Percentiles rank a stretch among this genome's conserved stretches.
These are phyloP conservation scores for Neospermospora avenae DNA, from an alignment of 2,329 filamentous ascomycete species.

Conservation along the genomic window DNA sequence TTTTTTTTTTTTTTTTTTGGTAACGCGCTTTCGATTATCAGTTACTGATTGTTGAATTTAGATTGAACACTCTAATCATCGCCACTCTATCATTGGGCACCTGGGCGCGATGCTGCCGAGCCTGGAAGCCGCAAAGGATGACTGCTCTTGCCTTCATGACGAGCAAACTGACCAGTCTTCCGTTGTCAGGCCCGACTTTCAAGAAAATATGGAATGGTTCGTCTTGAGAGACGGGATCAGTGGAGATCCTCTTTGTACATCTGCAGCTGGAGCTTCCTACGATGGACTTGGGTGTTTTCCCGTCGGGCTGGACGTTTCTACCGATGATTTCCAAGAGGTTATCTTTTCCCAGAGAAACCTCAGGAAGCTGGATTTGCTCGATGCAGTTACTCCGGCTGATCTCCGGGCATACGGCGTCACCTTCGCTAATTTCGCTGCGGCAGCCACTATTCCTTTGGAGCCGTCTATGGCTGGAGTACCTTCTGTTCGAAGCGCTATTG, in stretches of 20 bases:
- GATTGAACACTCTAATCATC: slow-evolving; percentile 4
- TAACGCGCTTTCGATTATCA: not conserved
- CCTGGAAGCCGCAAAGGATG: not conserved
- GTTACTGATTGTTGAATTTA: not conserved
- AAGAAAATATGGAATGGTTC: slow-evolving; percentile 9
- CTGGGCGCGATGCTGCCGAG: slow-evolving; percentile 10
- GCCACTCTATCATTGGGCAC: not conserved
- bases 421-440: slow-evolving; percentile 10
- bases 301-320: slow-evolving; percentile 41
- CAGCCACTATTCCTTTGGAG: not conserved
- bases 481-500: not conserved
- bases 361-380: slow-evolving; percentile 40
- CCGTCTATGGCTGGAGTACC: not conserved
- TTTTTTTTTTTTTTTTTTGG: too few relatives aligned
- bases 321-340: slow-evolving; percentile 43
- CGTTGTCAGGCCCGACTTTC: not conserved
- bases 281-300: slow-evolving; percentile 45
- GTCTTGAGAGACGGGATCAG: not conserved
- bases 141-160: slow-evolving; percentile 10
- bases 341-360: slow-evolving; percentile 43
- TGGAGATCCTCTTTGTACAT: slow-evolving; percentile 22
- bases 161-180: not conserved
- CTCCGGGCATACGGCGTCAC: slow-evolving; percentile 10
- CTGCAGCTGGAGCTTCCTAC: slow-evolving; percentile 38
- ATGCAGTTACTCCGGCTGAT: slow-evolving; percentile 7